Conservation (phyloP, 192 early-diverging fungal species). For the Cladochytrium replicatum region DNA sequence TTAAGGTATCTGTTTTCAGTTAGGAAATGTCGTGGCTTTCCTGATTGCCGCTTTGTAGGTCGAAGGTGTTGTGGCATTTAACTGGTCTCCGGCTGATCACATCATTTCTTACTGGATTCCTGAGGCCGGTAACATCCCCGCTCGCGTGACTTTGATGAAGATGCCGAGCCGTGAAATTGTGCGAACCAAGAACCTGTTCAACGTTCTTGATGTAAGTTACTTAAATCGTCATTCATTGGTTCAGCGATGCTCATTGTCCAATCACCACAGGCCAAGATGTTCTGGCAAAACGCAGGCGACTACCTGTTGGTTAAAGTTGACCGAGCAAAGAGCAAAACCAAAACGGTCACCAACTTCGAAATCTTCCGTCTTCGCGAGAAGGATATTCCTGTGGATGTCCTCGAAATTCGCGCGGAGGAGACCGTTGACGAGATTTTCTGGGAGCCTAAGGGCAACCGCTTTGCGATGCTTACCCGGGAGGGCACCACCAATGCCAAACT, state of each 20-base stretch:
- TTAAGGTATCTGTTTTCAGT: constrained; percentile 51
- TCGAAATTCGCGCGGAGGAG: constrained; percentile 73
- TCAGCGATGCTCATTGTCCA: neutral
- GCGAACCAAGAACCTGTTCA: constrained; percentile 97
- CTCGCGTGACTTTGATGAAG: constrained; percentile 82
- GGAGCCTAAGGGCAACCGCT: constrained; percentile 88
- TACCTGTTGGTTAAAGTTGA: constrained; percentile 90
- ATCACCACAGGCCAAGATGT: constrained; percentile 54
- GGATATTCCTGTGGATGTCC: constrained; percentile 91
- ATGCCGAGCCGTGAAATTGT: constrained; percentile 78
- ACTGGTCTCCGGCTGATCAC: constrained; percentile 51
- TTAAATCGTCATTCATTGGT: neutral
- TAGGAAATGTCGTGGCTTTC: neutral
- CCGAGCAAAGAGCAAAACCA: constrained; percentile 87
- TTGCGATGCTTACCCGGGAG: constrained; percentile 74
- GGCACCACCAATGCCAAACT: constrained; percentile 52
- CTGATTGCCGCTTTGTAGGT: constrained; percentile 13
- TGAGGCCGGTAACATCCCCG: constrained; percentile 81
- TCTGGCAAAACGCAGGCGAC: constrained; percentile 85
- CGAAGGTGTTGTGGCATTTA: constrained; percentile 38
- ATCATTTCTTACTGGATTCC: constrained; percentile 93
- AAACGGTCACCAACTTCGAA: constrained; percentile 81
- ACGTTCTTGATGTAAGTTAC: constrained; percentile 56
- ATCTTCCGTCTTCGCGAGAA: constrained; percentile 87
- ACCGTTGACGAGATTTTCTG: constrained; percentile 79